Percentiles rank a stretch among this genome's conserved stretches.
phyloP scores from a whole-genome alignment of 139 green algal genomes.

The Haematococcus sp. region DNA sequence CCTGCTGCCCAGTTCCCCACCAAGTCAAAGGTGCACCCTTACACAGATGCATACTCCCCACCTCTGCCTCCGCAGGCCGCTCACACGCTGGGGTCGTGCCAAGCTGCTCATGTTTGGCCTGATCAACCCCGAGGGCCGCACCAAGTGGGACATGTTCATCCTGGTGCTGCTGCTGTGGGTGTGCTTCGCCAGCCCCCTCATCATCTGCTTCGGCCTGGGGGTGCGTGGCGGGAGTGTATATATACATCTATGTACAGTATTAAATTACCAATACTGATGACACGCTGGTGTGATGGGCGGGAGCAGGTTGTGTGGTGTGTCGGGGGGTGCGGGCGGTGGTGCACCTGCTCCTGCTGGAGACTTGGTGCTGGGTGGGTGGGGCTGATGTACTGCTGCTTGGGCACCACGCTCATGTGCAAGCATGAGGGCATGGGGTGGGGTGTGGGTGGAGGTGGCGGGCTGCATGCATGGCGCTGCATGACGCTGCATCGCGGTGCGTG shows the following conservation, averaged over 20 bases:
- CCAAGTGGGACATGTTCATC: conserved; percentile 48
- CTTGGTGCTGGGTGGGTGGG: too few species aligned
- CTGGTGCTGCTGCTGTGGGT: conserved; percentile 43
- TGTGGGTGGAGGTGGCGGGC: too few species aligned
- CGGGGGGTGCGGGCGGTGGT: not conserved
- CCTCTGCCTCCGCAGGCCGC: not conserved
- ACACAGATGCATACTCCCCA: too few species aligned
- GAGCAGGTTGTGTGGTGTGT: not conserved
- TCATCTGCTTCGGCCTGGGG: conserved; percentile 46
- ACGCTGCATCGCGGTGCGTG: too few species aligned
- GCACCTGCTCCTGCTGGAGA: not conserved
- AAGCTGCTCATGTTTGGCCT: conserved; percentile 17
- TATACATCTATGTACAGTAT: too few species aligned
- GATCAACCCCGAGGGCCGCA: conserved; percentile 34
- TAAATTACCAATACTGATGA: too few species aligned
- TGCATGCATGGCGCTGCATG: too few species aligned
- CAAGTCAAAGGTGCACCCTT: too few species aligned
- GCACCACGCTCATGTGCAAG: too few species aligned
- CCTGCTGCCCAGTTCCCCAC: too few species aligned
- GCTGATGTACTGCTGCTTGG: too few species aligned
- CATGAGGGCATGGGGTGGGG: too few species aligned
- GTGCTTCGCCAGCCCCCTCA: conserved; percentile 36
- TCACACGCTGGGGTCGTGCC: conserved; percentile 4
- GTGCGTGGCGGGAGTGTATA: conserved; percentile 9
- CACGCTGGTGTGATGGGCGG: not conserved